Percentiles rank a stretch among this genome's conserved stretches.
Evolutionary conservation across 2,329 filamentous ascomycete genomes (phyloP).

Genomic region (Tolypocladium pustulatum): DNA sequence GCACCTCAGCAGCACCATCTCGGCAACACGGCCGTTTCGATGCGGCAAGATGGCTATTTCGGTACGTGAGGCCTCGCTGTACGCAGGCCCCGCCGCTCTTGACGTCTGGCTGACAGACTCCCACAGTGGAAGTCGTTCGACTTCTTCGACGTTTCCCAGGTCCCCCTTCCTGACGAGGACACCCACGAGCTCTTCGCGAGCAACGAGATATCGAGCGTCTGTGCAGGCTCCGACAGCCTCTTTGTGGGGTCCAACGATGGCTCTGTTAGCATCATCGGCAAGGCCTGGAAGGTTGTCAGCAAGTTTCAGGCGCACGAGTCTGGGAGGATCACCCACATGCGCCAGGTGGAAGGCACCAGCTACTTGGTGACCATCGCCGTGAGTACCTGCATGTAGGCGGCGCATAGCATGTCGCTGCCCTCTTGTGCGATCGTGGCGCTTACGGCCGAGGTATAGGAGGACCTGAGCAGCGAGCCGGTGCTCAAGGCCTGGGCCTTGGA

Average conservation of each 20-base stretch:
- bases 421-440: not conserved
- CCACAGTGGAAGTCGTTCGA: slow-evolving; percentile 95
- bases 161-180: slow-evolving; percentile 71
- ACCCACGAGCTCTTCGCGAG: slow-evolving; percentile 70
- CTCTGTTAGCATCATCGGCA: slow-evolving; percentile 75
- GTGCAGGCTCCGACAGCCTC: slow-evolving; percentile 78
- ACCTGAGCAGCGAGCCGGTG: slow-evolving; percentile 75
- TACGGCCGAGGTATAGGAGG: slow-evolving; percentile 47
- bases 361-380: slow-evolving; percentile 73
- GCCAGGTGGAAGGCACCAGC: slow-evolving; percentile 79
- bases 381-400: slow-evolving; percentile 10
- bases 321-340: slow-evolving; percentile 79
- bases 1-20: not conserved
- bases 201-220: slow-evolving; percentile 72
- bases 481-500: slow-evolving; percentile 98
- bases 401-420: not conserved
- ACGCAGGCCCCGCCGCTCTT: not conserved
- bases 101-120: not conserved
- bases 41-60: slow-evolving; percentile 14
- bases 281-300: slow-evolving; percentile 75
- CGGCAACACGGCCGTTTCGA: slow-evolving; percentile 2
- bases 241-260: slow-evolving; percentile 84
- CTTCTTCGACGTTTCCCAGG: slow-evolving; percentile 92
- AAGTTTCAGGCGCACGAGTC: slow-evolving; percentile 79
- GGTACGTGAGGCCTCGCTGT: slow-evolving; percentile 4